Percentiles rank a stretch among this genome's conserved stretches.
phyloP scores from a whole-genome alignment of 2,329 filamentous ascomycete genomes.

The Chaetomiaceae sp. region DNA sequence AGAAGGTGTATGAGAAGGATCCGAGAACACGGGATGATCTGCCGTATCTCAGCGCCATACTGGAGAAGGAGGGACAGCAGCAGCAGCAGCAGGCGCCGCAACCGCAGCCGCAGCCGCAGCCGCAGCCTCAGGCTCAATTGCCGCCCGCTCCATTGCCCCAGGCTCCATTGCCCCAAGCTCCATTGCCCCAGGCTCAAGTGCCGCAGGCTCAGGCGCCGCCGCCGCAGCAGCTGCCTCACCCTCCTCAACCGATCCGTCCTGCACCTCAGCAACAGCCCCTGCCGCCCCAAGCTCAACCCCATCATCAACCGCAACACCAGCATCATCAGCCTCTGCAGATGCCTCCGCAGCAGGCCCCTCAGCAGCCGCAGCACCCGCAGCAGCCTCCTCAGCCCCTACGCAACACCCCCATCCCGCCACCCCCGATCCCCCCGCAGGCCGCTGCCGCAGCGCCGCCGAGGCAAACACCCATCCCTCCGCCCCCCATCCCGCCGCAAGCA shows the following conservation, averaged over 20 bases:
- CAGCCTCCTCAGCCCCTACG: constrained; percentile 15
- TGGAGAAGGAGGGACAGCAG: constrained; percentile 45
- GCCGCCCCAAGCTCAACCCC: constrained; percentile 5
- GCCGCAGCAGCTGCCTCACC: constrained; percentile 1
- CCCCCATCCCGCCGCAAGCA: constrained; percentile 25
- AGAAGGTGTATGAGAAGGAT: constrained; percentile 62
- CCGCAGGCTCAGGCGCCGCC: constrained; percentile 5
- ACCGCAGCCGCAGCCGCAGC: constrained; percentile 13
- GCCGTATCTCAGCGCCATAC: constrained; percentile 49
- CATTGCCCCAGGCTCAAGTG: too few relatives aligned
- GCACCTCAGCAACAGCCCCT: not conserved
- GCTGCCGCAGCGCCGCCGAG: constrained; percentile 17
- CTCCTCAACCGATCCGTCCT: constrained; percentile 7
- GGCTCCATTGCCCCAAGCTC: too few relatives aligned
- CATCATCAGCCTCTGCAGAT: constrained; percentile 8
- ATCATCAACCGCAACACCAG: constrained; percentile 4
- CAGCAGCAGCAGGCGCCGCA: constrained; percentile 11
- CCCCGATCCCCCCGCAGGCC: constrained; percentile 24
- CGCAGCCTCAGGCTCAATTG: constrained; percentile 6
- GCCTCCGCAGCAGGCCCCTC: constrained; percentile 12
- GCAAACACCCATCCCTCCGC: constrained; percentile 29
- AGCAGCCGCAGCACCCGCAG: constrained; percentile 9
- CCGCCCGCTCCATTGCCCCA: too few relatives aligned
- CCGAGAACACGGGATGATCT: constrained; percentile 61
- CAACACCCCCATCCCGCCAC: constrained; percentile 28